These are phyloP conservation scores for Luzula sylvatica DNA, from an alignment of 176 grass and related monocot species.

Conservation along the genomic window DNA sequence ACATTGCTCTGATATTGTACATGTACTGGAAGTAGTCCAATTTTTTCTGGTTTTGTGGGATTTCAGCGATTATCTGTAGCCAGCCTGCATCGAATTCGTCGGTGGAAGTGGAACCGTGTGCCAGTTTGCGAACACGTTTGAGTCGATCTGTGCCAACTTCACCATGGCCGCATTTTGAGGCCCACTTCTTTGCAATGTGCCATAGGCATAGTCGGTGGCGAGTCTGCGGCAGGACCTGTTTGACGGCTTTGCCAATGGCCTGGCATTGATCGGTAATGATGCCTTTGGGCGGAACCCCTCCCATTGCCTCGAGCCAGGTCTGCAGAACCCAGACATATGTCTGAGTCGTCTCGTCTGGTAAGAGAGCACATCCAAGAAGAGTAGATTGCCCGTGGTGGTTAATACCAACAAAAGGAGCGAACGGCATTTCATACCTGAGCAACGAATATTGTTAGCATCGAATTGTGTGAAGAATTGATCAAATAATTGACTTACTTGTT, in stretches of 20 bases:
- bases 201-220: conserved; percentile 57
- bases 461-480: too few relatives aligned
- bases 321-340: conserved; percentile 69
- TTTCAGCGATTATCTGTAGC: too few relatives aligned
- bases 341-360: conserved; percentile 50
- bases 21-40: conserved; percentile 58
- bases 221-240: conserved; percentile 46
- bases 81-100: too few relatives aligned
- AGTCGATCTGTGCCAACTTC: too few relatives aligned
- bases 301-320: conserved; percentile 62
- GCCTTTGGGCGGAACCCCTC: conserved; percentile 41
- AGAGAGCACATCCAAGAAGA: conserved; percentile 62
- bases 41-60: conserved; percentile 34
- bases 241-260: conserved; percentile 44
- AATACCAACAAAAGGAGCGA: conserved; percentile 54
- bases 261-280: conserved; percentile 60
- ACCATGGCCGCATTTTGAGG: conserved; percentile 30
- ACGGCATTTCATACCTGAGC: conserved; percentile 22
- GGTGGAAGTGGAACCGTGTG: too few relatives aligned
- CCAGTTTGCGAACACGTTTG: too few relatives aligned
- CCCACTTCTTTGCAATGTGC: conserved; percentile 51
- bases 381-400: conserved; percentile 54
- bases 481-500: conserved; percentile 26
- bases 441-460: too few relatives aligned
- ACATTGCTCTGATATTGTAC: conserved; percentile 39